Conservation (phyloP, 768 basidiomycete genomes). For the Serpula lacrymans region DNA sequence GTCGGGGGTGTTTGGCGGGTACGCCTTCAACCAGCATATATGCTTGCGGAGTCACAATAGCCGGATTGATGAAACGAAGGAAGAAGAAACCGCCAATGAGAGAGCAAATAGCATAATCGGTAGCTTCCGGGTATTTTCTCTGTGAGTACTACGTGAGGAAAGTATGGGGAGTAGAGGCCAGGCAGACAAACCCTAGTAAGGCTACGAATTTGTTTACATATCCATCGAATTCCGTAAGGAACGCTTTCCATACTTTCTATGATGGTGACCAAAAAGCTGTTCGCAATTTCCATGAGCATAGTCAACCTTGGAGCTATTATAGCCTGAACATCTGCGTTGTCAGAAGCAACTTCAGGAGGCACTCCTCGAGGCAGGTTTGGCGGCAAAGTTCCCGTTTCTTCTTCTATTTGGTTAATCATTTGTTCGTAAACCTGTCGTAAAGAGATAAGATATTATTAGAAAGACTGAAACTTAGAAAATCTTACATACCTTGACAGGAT, state of each 20-base stretch:
- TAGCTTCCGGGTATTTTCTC: conserved; percentile 99
- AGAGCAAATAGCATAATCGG: conserved; percentile 97
- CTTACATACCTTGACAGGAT: conserved; percentile 83
- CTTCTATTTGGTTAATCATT: conserved; percentile 98
- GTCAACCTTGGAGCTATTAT: conserved; percentile 96
- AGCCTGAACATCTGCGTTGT: conserved; percentile 93
- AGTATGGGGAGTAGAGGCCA: neutral
- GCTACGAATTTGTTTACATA: conserved; percentile 98
- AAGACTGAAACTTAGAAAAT: neutral
- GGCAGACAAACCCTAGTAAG: conserved; percentile 73
- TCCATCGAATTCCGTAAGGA: conserved; percentile 99
- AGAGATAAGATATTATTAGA: neutral
- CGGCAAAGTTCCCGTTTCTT: conserved; percentile 91
- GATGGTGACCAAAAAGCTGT: conserved; percentile 94
- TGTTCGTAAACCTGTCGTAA: conserved; percentile 90
- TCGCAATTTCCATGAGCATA: conserved; percentile 99
- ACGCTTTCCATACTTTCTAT: conserved; percentile 99
- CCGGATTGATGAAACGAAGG: conserved; percentile 98
- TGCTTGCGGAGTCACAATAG: conserved; percentile 97
- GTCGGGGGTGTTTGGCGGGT: conserved; percentile 94
- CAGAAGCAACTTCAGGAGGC: conserved; percentile 89
- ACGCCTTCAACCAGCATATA: conserved; percentile 99
- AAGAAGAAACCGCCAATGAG: conserved; percentile 99
- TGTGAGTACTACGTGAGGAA: conserved; percentile 29
- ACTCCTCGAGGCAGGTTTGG: conserved; percentile 91